Evolutionary conservation across 1,284 basidiomycete species (phyloP), one percentile per base, ranked within the genome.

Genomic region (Trametes polyzona): DNA sequence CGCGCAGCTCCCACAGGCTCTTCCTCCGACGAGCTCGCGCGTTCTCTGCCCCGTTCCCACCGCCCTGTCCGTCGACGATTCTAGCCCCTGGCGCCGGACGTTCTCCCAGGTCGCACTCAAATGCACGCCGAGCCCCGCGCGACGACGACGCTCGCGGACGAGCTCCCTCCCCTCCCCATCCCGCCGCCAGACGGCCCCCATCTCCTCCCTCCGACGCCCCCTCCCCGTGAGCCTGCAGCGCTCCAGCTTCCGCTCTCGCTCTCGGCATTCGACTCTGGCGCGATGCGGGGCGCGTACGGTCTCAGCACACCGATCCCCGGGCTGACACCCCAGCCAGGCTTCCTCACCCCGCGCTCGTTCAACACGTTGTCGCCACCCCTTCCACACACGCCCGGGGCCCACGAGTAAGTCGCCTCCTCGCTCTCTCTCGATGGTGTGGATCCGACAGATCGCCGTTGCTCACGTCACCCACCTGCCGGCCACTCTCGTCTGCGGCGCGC

Each of bases 321-420:
- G 16, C 47, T 51, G 40, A 52, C 43, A 19, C 32, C 52, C 17
- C 40, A 48, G 37, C 58, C 56, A n/a, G 61, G 61, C 5, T 55
- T 50, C 27, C 47, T 63, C n/a, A 63, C 58, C 33, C 62, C 62
- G 37, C 53, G 59, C 19, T 61, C 56, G 47, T 63, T 56, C 56
- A 43, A 50, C 23, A 58, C 61, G 41, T 63, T 60, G 36, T 58
- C 62, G 51, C 62, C 62, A 43, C 58, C 59, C 44, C 56, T 47
- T 39, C 37, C 55, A 21, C 56, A 61, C 37, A 61, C 62, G 26
- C 61, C 61, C 16, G 55, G 58, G 49, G 56, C 54, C 52, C 53
- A 58, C 57, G 59, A 61, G 62, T 63, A 48, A 60, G 62, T 58
- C 47, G 27, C 33, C 36, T 27, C 1, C 42, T 27, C 37, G 4